Percentiles rank a stretch among this genome's conserved stretches.
Conservation (phyloP, 169 alveolate genomes). For the Plasmodium ovale region DNA sequence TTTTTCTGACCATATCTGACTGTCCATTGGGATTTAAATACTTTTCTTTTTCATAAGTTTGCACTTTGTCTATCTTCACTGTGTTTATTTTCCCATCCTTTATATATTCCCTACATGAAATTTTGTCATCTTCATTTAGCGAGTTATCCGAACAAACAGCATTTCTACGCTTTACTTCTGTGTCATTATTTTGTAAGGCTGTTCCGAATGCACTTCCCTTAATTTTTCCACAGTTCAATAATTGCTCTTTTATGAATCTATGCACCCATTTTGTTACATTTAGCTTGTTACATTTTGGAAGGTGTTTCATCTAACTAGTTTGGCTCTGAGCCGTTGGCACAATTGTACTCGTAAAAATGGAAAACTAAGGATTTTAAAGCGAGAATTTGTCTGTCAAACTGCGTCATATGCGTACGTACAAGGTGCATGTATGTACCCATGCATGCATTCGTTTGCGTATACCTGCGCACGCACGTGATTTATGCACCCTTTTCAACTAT, state of each 20-base stretch:
- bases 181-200: neutral
- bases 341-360: neutral
- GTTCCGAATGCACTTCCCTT: neutral
- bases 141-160: neutral
- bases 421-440: neutral
- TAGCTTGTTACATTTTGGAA: slow-evolving; percentile 17
- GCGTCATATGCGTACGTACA: neutral
- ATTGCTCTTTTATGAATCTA: neutral
- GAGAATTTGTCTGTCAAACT: no score
- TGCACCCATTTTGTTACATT: slow-evolving; percentile 1
- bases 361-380: neutral
- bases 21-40: slow-evolving; percentile 5
- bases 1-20: slow-evolving; percentile 42
- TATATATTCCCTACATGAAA: neutral
- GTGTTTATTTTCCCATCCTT: neutral
- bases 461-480: neutral
- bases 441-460: no score
- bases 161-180: neutral
- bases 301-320: slow-evolving; percentile 20
- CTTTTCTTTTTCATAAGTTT: neutral
- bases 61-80: neutral
- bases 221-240: neutral
- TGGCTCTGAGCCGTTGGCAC: neutral
- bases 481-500: neutral
- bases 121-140: neutral